A percentile compares a stretch with the other conserved stretches of the same genome.
Conservation (phyloP, 2,329 filamentous ascomycete species). For the Xylariaceae sp. region DNA sequence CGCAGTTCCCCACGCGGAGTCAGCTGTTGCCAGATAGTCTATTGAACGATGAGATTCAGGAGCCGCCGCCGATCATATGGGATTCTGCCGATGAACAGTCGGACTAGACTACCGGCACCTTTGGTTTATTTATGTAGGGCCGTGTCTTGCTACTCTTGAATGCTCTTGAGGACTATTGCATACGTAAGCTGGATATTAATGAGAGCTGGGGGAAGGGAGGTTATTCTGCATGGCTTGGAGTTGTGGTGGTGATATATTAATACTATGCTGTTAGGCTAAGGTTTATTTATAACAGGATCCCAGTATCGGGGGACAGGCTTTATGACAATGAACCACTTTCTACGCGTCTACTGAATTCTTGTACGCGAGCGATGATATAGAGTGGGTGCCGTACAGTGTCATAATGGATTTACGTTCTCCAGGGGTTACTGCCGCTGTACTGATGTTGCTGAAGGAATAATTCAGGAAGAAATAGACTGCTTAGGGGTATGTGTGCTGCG, state of each 20-base stretch:
- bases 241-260: background rate
- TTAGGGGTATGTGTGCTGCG: too few relatives aligned
- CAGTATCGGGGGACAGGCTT: too few relatives aligned
- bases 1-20: slow-evolving; percentile 54
- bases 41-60: slow-evolving; percentile 42
- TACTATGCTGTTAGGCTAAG: too few relatives aligned
- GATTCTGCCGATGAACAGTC: slow-evolving; percentile 47
- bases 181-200: background rate
- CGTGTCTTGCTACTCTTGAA: background rate
- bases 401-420: too few relatives aligned
- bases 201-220: background rate
- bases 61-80: slow-evolving; percentile 44
- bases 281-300: too few relatives aligned
- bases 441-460: too few relatives aligned
- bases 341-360: too few relatives aligned
- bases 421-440: too few relatives aligned
- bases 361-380: too few relatives aligned
- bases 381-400: too few relatives aligned
- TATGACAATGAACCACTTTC: too few relatives aligned
- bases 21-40: slow-evolving; percentile 57
- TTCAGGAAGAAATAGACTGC: too few relatives aligned
- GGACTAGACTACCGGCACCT: slow-evolving; percentile 17
- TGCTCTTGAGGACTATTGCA: background rate
- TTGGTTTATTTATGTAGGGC: background rate
- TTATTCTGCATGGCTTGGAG: background rate